phyloP scores from a whole-genome alignment of 176 grass and related monocot species.

The Paspalum notatum region DNA sequence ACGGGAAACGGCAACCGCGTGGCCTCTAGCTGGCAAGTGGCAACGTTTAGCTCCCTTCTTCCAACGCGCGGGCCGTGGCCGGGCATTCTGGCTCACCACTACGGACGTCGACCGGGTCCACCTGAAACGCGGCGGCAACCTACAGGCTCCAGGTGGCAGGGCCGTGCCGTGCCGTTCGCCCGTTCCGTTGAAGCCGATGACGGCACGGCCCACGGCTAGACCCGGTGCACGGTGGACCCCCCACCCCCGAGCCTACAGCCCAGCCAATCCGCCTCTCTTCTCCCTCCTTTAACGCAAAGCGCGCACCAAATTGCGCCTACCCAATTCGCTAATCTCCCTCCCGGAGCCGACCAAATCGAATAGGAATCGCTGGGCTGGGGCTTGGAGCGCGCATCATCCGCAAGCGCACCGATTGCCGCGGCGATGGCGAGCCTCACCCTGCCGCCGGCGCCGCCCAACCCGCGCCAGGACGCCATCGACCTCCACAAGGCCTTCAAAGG shows the following conservation, averaged over 20 bases:
- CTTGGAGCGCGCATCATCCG: background rate
- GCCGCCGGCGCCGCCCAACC: slow-evolving; percentile 60
- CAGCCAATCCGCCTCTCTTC: background rate
- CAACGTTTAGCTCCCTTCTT: no score
- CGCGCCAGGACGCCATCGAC: slow-evolving; percentile 96
- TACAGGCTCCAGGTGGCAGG: no score
- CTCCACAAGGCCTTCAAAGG: slow-evolving; percentile 99
- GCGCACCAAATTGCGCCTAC: background rate
- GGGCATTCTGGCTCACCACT: no score
- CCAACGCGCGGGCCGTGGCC: no score
- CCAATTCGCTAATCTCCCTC: background rate
- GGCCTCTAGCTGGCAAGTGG: no score
- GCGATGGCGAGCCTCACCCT: slow-evolving; percentile 81
- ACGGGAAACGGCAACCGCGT: no score
- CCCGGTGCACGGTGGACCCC: slow-evolving; percentile 28
- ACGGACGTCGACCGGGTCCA: no score
- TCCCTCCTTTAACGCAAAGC: background rate
- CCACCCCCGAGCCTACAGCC: fast-evolving
- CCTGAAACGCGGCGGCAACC: no score
- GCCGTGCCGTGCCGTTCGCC: no score
- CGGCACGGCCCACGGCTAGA: background rate
- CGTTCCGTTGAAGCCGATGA: no score
- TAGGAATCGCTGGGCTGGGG: slow-evolving; percentile 30
- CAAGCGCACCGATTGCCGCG: slow-evolving; percentile 27
- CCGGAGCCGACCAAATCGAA: slow-evolving; percentile 42